Evolutionary conservation across 495 filamentous ascomycete genomes (phyloP), one percentile per base, ranked within the genome.

Genomic region (Paragyromitra xinjiangensis): DNA sequence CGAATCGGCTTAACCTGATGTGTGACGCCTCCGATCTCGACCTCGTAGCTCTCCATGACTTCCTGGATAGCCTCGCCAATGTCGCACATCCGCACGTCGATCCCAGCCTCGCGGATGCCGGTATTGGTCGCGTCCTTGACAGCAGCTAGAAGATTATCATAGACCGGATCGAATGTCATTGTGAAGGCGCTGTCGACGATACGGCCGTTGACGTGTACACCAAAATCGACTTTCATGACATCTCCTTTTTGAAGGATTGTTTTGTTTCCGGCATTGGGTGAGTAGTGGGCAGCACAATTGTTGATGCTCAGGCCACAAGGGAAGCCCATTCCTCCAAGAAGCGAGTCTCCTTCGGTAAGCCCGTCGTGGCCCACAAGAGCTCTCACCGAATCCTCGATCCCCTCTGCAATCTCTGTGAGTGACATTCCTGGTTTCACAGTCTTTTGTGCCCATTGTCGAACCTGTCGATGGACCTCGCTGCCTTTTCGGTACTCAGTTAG

Each of bases 171-270:
- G 78, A 94, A 95, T 19, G 93, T 86, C 87, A 97, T 88, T 12
- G 94, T 97, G 83, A 97, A 97, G 5, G 94, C 94, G 83, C 92
- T 94, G 85, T 97, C 94, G 34, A 97, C 92, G 81, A 97, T 97
- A 67, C 91, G 88, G 8, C 94, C 94, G 81, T 94, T 95, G 80
- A 97, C 88, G 77, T 97, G 94, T 8, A 95, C 92, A 48, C 94
- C 94, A 73, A 97, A 93, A 83, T 97, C 94, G 55, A 97, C 92
- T 83, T 94, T 97, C 91, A 97, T 91, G 40, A 97, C 93, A 84
- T 97, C 93, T 61, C 90, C 90, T 66, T 95, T 84, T 81, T 93
- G 87, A 71, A 97, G 84, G 42, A 94, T 86, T 80, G 91, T 91
- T 85, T 96, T 95, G 83, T 92, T 92, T 66, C 94, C 93, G n/a